These are phyloP conservation scores for Passalora sequoiae DNA, from an alignment of 2,329 filamentous ascomycete species.

Conservation along the genomic window DNA sequence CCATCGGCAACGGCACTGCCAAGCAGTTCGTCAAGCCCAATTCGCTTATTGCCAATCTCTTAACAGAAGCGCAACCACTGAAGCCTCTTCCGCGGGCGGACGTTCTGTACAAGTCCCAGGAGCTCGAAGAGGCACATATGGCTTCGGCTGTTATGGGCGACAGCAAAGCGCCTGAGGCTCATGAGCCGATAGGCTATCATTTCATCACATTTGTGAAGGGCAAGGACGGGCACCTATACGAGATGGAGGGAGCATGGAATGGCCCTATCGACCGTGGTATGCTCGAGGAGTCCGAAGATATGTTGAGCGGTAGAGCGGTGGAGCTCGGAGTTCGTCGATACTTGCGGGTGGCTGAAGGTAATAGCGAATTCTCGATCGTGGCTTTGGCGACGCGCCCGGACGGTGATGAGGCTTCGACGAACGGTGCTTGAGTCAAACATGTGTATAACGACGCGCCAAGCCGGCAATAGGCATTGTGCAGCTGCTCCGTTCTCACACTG, in stretches of 20 bases:
- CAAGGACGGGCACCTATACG: constrained; percentile 44
- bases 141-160: constrained; percentile 41
- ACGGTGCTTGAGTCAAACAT: too few species aligned
- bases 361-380: constrained; percentile 43
- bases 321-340: constrained; percentile 39
- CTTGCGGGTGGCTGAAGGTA: constrained; percentile 36
- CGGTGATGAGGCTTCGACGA: not conserved
- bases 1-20: constrained; percentile 48
- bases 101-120: constrained; percentile 47
- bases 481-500: too few species aligned
- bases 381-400: constrained; percentile 34
- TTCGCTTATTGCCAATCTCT: constrained; percentile 44
- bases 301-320: constrained; percentile 41
- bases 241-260: constrained; percentile 43
- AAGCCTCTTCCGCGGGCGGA: constrained; percentile 44
- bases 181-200: constrained; percentile 37
- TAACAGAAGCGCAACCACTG: constrained; percentile 43
- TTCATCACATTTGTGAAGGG: constrained; percentile 47
- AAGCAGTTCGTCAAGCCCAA: constrained; percentile 39
- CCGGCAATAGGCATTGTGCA: too few species aligned
- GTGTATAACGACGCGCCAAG: too few species aligned
- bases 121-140: constrained; percentile 42
- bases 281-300: constrained; percentile 40
- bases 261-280: constrained; percentile 40
- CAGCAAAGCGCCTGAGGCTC: constrained; percentile 31